Base-by-base conservation (phyloP, 306 rosid species). In the Cucurbita moschata region DNA sequence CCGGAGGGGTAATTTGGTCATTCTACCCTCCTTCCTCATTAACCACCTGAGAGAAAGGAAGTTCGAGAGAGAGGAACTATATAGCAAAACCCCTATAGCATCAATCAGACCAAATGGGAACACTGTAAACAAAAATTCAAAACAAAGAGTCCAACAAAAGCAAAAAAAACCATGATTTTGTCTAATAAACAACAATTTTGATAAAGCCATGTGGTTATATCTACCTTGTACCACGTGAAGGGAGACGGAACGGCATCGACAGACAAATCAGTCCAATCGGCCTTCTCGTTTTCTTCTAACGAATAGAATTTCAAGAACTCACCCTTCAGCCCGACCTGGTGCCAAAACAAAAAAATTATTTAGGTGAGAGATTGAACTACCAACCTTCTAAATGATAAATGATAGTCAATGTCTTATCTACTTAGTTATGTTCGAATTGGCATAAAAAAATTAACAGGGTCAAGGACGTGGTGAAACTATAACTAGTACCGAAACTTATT, bases 171-270 rank as follows among this genome's bases (percentile, higher is more conserved):
- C 13, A 42, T 10, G 71, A 40, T 19, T 54, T 39, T 43, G 7
- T 43, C 59, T 6, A 44, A 21, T 66, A 19, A 30, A 40, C 61
- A 58, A 42, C 54, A 14, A 59, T 63, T 72, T 75, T 42, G 61
- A 82, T 51, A 46, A 50, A 43, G 74, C 72, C 57, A 23, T 30
- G 56, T 67, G 59, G 75, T 53, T 14, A 15, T 18, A 49, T 56
- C 70, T 90, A 93, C 98, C 98, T 93, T 93, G 86, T 93, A 93
- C 98, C 98, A 93, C 73, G 96, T 79, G 79, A 90, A 90, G 0
- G 84, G 78, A 68, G 97, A 86, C 35, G 92, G 89, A 77, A 60
- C 70, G 52, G 83, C 84, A 76, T 86, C 93, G 19, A 73, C 81
- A 14, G 83, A 79, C 75, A 90, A 75, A 70, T 85, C 83, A 80